Conservation (phyloP, 768 basidiomycete genomes). For the Leccinum variicolor region DNA sequence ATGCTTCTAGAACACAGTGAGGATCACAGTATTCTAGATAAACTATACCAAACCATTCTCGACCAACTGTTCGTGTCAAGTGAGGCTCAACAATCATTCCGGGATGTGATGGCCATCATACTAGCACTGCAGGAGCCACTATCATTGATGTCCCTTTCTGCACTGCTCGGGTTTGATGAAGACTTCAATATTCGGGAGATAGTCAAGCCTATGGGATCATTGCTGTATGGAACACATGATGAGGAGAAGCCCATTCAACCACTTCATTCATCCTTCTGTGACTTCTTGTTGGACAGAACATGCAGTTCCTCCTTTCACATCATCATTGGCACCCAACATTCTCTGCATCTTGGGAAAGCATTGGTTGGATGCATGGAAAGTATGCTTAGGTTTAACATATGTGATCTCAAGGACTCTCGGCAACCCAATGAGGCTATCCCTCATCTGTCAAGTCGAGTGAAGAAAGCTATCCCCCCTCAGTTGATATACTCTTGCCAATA, state of each 20-base stretch:
- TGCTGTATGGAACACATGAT: not conserved
- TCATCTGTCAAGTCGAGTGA: not conserved
- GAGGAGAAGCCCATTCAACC: not conserved
- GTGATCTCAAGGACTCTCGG: not conserved
- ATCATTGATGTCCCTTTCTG: not conserved
- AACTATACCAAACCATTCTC: not conserved
- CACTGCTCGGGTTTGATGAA: not conserved
- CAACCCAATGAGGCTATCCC: not conserved
- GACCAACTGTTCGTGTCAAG: not conserved
- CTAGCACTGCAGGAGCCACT: not conserved
- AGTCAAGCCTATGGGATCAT: not conserved
- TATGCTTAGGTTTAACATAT: slow-evolving; percentile 5
- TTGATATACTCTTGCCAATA: no score
- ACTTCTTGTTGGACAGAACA: not conserved
- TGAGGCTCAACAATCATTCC: not conserved
- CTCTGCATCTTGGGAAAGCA: not conserved
- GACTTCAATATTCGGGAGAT: no score
- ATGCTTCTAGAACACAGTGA: not conserved
- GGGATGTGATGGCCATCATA: not conserved
- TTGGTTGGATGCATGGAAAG: slow-evolving; percentile 1
- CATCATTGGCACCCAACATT: not conserved
- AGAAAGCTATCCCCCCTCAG: not conserved
- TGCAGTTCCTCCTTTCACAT: not conserved
- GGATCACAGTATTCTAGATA: not conserved
- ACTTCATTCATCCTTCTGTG: not conserved